phyloP scores from a whole-genome alignment of 1,139 yeast genomes.

The Candida freyschussii region DNA sequence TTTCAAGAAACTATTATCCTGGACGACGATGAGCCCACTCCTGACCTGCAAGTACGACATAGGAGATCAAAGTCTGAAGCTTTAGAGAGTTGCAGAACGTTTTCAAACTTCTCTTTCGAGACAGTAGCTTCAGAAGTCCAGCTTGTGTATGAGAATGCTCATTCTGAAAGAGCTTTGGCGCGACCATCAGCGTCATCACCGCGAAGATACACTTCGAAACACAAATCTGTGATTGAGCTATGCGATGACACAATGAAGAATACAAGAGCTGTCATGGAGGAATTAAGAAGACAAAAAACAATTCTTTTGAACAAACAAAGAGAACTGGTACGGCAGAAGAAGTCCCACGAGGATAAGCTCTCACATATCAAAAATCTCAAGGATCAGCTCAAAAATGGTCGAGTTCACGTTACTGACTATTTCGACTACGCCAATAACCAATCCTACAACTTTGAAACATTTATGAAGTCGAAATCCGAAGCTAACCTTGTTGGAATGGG shows the following conservation, averaged over 20 bases:
- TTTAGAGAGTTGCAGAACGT: conserved; percentile 5
- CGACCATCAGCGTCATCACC: conserved; percentile 1
- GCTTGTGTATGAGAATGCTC: conserved; percentile 2
- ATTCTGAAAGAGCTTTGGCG: neutral
- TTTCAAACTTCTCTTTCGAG: conserved; percentile 22
- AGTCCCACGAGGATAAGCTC: conserved; percentile 11
- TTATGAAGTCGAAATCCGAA: conserved; percentile 13
- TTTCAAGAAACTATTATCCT: conserved; percentile 40
- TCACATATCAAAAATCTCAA: conserved; percentile 12
- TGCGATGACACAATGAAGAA: conserved; percentile 24
- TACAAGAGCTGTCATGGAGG: conserved; percentile 19
- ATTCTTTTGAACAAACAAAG: conserved; percentile 15
- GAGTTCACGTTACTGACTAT: conserved; percentile 10
- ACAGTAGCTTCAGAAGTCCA: conserved; percentile 24
- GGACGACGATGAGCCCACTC: conserved; percentile 18
- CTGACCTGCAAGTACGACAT: conserved; percentile 3
- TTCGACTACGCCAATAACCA: conserved; percentile 17
- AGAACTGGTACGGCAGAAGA: conserved; percentile 12
- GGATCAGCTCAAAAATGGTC: conserved; percentile 7
- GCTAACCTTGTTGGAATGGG: conserved; percentile 1
- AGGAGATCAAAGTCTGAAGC: conserved; percentile 7
- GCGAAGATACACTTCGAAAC: conserved; percentile 14
- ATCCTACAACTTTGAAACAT: conserved; percentile 15
- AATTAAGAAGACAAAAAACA: conserved; percentile 23
- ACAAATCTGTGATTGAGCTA: conserved; percentile 19